Evolutionary conservation across 352 stramenopile genomes (phyloP).

Genomic region (Pythium utonaiense): DNA sequence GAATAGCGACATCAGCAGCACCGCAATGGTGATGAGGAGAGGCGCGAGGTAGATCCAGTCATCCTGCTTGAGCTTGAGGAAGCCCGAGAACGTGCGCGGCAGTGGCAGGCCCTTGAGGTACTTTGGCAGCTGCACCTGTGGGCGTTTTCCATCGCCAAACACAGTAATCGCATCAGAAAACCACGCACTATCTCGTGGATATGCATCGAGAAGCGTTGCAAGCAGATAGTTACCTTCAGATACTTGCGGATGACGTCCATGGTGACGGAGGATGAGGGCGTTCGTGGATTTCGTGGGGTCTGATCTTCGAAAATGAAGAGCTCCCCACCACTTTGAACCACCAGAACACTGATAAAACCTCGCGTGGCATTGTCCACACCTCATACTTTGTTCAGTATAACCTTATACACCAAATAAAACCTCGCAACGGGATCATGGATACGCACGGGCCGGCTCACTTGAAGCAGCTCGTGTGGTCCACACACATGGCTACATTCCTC

Average conservation of each 20-base stretch:
- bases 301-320: slow-evolving; percentile 2
- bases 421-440: slow-evolving; percentile 16
- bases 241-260: slow-evolving; percentile 84
- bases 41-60: slow-evolving; percentile 84
- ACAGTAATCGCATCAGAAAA: slow-evolving; percentile 11
- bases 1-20: slow-evolving; percentile 73
- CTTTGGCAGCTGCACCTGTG: slow-evolving; percentile 62
- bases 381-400: not conserved
- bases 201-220: not conserved
- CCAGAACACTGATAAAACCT: slow-evolving; percentile 24
- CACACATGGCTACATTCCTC: slow-evolving; percentile 24
- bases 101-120: slow-evolving; percentile 84
- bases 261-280: not conserved
- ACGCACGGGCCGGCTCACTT: not conserved
- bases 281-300: not conserved
- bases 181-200: not conserved
- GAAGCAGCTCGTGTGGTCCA: slow-evolving; percentile 15
- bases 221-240: slow-evolving; percentile 45
- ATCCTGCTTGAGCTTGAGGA: slow-evolving; percentile 82
- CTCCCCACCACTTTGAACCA: slow-evolving; percentile 20
- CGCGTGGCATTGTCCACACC: not conserved
- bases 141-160: not conserved
- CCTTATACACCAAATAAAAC: slow-evolving; percentile 9
- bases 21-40: slow-evolving; percentile 70
- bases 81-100: slow-evolving; percentile 75